Conservation (phyloP, 352 stramenopile species). For the Globisporangium recalcitrans region DNA sequence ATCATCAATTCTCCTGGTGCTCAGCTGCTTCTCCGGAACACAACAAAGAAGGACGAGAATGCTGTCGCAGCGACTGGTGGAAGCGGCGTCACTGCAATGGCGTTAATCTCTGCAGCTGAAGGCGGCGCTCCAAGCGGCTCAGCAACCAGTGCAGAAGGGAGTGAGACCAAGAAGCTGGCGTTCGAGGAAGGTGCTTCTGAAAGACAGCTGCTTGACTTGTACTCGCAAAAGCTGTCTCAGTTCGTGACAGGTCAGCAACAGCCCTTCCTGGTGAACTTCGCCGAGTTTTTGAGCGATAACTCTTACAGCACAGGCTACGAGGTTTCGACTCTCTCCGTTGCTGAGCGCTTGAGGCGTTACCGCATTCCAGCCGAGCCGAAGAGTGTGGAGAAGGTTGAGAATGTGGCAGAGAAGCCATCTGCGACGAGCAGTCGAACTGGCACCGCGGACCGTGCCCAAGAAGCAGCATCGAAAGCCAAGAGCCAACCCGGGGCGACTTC, state of each 20-base stretch:
- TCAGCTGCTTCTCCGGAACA: conserved; percentile 35
- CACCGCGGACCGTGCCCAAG: conserved; percentile 5
- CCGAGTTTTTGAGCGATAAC: conserved; percentile 68
- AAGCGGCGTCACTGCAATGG: background rate
- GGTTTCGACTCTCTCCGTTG: conserved; percentile 55
- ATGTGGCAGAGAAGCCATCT: conserved; percentile 3
- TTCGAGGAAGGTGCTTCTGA: conserved; percentile 22
- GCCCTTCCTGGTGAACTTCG: conserved; percentile 78
- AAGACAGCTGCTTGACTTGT: conserved; percentile 46
- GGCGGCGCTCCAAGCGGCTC: background rate
- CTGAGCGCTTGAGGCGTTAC: conserved; percentile 55
- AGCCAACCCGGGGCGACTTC: conserved; percentile 15
- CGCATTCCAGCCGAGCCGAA: conserved; percentile 24
- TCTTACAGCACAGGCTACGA: conserved; percentile 77
- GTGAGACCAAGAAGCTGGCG: conserved; percentile 10
- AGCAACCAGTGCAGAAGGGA: background rate
- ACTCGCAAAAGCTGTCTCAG: conserved; percentile 45
- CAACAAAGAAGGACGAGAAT: conserved; percentile 11
- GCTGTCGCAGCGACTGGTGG: background rate
- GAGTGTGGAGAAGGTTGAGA: conserved; percentile 3
- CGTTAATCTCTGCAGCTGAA: conserved; percentile 1
- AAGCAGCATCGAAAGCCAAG: conserved; percentile 17
- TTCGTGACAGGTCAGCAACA: conserved; percentile 68
- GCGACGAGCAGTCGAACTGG: background rate
- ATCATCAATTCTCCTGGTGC: conserved; percentile 75